Base-by-base conservation (phyloP, 805 yeast species). In the Yarrowia sp. region DNA sequence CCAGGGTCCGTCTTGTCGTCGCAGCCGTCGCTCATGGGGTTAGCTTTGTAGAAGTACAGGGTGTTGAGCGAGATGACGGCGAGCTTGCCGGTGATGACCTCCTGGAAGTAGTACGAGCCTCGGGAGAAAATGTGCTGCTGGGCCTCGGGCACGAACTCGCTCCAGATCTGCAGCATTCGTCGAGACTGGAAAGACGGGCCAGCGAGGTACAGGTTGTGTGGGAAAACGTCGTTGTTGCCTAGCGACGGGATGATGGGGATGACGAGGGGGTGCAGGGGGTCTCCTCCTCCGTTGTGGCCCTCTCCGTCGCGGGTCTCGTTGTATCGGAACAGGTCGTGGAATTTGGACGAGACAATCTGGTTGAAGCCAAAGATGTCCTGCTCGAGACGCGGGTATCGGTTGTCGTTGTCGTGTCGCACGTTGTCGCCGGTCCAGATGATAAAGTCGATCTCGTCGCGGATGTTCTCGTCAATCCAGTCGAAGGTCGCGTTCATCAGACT, bases 401-500 rank as follows among this genome's bases (percentile, higher is more conserved):
- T 77, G 73, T 89, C 96, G 68, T 86, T 87, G 71, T 89, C 96
- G 71, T 89, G 96, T 62, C 96, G 79, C 47, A 88, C 82, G 68
- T 89, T 90, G 73, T 90, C 97, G 31, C 97, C 97, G 0, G 96
- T 89, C 96, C 96, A 90, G 13, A 90, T 81, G 12, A 90, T 85
- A 73, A 90, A 90, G 71, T 90, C 97, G 53, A 90, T 84, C 66
- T 89, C 84, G 71, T 88, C 94, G 64, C 78, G 81, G 63, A 90
- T 71, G 64, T 88, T 84, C 12, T 77, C 76, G 19, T 78, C 72
- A 1, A 90, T 75, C 94, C 96, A 90, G 29, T 78, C 71, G 61
- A 90, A 73, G 0, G 96, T 88, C 16, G 78, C 78, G 9, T 83
- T 76, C 72, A 86, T 83, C 53, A 90, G 72, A 0, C 74, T 73